These are phyloP conservation scores for Botrytis aclada DNA, from an alignment of 2,329 filamentous ascomycete genomes.

Conservation along the genomic window DNA sequence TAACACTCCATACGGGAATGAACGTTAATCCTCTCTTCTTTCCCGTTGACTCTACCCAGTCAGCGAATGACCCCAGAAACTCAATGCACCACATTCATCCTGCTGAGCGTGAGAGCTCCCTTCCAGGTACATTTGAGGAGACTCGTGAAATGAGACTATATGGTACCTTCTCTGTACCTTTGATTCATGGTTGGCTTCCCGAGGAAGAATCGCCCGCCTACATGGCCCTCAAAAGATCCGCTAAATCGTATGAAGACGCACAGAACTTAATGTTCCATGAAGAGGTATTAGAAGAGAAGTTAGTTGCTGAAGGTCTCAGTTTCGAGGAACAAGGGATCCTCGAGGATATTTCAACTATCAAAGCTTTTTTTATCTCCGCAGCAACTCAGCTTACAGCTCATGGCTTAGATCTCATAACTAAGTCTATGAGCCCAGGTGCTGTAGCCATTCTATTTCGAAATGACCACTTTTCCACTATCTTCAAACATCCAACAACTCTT, in stretches of 20 bases:
- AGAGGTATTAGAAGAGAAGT: conserved; percentile 81
- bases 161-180: conserved; percentile 78
- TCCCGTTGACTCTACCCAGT: conserved; percentile 46
- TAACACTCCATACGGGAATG: conserved; percentile 91
- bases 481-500: conserved; percentile 76
- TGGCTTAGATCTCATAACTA: conserved; percentile 72
- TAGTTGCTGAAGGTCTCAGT: conserved; percentile 60
- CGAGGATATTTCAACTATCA: conserved; percentile 80
- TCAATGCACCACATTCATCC: conserved; percentile 53
- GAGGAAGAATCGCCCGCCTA: conserved; percentile 63
- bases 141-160: conserved; percentile 90
- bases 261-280: conserved; percentile 86
- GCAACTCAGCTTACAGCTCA: conserved; percentile 84
- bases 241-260: conserved; percentile 84
- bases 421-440: conserved; percentile 69
- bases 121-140: conserved; percentile 76
- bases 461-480: conserved; percentile 93
- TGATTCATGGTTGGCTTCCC: conserved; percentile 93
- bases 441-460: conserved; percentile 94
- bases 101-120: conserved; percentile 46
- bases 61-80: conserved; percentile 41
- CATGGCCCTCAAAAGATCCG: conserved; percentile 68
- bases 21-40: conserved; percentile 94
- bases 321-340: conserved; percentile 74
- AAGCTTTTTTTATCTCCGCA: conserved; percentile 73